Conservation (phyloP, 352 stramenopile species). For the Pythium rishiriense region DNA sequence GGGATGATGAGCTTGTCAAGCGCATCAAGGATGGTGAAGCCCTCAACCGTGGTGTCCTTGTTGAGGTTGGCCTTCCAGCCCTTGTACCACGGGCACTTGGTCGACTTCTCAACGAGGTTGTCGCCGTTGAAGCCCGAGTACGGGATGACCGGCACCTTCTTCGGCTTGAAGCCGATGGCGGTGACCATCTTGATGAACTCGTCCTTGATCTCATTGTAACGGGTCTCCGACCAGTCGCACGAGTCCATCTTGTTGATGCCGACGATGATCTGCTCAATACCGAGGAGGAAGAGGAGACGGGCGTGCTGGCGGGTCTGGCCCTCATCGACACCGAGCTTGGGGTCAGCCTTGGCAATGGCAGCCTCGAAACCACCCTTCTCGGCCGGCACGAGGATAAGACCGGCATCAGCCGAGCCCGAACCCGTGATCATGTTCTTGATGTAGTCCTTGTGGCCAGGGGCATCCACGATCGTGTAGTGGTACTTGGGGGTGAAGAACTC, state of each 20-base stretch:
- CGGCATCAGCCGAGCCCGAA: slow-evolving; percentile 97
- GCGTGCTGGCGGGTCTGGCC: slow-evolving; percentile 97
- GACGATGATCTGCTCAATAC: slow-evolving; percentile 80
- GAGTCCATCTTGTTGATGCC: slow-evolving; percentile 88
- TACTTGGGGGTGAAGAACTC: slow-evolving; percentile 96
- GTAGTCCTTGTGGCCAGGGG: slow-evolving; percentile 97
- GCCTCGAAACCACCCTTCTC: slow-evolving; percentile 92
- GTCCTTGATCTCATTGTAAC: slow-evolving; percentile 84
- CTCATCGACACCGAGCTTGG: slow-evolving; percentile 54
- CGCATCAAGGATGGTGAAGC: slow-evolving; percentile 60
- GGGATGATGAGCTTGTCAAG: slow-evolving; percentile 55
- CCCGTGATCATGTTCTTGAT: slow-evolving; percentile 99
- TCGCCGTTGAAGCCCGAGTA: slow-evolving; percentile 84
- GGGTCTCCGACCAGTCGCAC: slow-evolving; percentile 59
- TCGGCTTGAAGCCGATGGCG: slow-evolving; percentile 79
- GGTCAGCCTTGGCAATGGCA: slow-evolving; percentile 88
- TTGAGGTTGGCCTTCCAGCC: slow-evolving; percentile 72
- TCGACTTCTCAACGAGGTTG: slow-evolving; percentile 70
- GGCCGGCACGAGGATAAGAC: slow-evolving; percentile 92
- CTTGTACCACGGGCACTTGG: slow-evolving; percentile 77
- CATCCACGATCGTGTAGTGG: slow-evolving; percentile 98
- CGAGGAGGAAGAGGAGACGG: slow-evolving; percentile 47
- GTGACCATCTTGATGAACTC: slow-evolving; percentile 82
- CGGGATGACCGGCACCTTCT: slow-evolving; percentile 65
- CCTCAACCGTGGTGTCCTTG: slow-evolving; percentile 31